Evolutionary conservation across 768 basidiomycete genomes (phyloP), one percentile per base, ranked within the genome.

Genomic region (Russula sp.): DNA sequence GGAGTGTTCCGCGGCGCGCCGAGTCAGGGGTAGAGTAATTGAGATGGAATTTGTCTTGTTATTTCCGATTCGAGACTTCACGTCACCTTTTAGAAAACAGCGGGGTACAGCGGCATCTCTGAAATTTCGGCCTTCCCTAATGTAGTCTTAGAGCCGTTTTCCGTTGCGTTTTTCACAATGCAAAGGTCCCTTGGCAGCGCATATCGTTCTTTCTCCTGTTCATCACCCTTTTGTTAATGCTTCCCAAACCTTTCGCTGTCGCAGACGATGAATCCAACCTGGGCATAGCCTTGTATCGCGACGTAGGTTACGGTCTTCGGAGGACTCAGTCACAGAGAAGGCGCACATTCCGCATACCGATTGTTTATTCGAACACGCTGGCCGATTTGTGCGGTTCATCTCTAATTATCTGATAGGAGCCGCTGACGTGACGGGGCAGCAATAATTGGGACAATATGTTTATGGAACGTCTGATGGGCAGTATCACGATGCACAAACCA

Each of bases 401-500:
- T n/a, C 14, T 20, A 5, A 2, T 20, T 20, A 8, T 47, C 20
- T 10, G 45, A 44, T 47, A 20, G 8, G 6, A 47, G 14, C 40
- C 31, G 16, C n/a, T 34, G 7, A 18, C 16, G 32, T 45, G 22
- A 37, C 11, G 6, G 1, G 7, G 11, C 62, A 90, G 88, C 66
- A 85, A 89, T 66, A 82, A 82, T 51, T 90, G 88, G 87, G 82
- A 88, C 69, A 79, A 82, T 61, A 80, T 87, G 79, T 86, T 88
- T 72, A 73, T 86, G 66, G 74, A 74, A 40, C 78, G 63, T 71
- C 57, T 84, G 77, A 66, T 81, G 70, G 70, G 76, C 54, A 75
- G 79, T 20, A 69, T 86, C 37, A 84, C 88, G 0, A 76, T 84
- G 62, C 79, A 84, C 68, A 74, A 78, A 49, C 85, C 86, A 55